Conservation (phyloP, 352 stramenopile species). For the Phytophthora ohioensis region DNA sequence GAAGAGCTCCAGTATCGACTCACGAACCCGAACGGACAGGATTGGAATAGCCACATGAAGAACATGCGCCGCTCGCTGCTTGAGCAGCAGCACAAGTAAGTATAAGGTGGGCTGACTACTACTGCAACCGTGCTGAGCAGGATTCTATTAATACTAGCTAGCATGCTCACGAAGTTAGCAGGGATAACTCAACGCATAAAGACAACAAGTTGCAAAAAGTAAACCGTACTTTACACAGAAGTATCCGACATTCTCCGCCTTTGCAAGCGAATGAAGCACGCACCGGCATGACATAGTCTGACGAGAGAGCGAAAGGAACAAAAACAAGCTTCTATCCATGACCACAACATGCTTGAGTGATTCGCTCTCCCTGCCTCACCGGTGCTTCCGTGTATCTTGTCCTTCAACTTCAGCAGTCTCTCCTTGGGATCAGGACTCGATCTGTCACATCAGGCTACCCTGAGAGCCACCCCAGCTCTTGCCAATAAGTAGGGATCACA, state of each 20-base stretch:
- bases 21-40: slow-evolving; percentile 70
- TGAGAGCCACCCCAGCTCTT: slow-evolving; percentile 5
- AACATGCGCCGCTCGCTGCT: slow-evolving; percentile 75
- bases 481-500: slow-evolving; percentile 20
- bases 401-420: slow-evolving; percentile 15
- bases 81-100: slow-evolving; percentile 61
- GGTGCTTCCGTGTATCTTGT: slow-evolving; percentile 22
- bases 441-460: slow-evolving; percentile 23
- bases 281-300: slow-evolving; percentile 2
- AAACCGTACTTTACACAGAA: slow-evolving; percentile 45
- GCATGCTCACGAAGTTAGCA: background rate
- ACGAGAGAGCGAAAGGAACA: slow-evolving; percentile 19
- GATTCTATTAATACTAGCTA: background rate
- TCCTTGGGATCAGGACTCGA: slow-evolving; percentile 16
- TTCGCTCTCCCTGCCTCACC: slow-evolving; percentile 10
- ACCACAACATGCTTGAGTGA: slow-evolving; percentile 12
- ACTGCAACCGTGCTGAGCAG: slow-evolving; percentile 6
- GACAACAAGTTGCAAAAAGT: slow-evolving; percentile 32
- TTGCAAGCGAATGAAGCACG: slow-evolving; percentile 26
- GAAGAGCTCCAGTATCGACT: slow-evolving; percentile 92
- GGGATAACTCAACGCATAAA: slow-evolving; percentile 18
- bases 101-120: slow-evolving; percentile 11
- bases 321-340: slow-evolving; percentile 9
- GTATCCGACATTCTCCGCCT: slow-evolving; percentile 22
- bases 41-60: slow-evolving; percentile 90